Conservation (phyloP, 305 asterid genomes). For the Petunia hybrid region DNA sequence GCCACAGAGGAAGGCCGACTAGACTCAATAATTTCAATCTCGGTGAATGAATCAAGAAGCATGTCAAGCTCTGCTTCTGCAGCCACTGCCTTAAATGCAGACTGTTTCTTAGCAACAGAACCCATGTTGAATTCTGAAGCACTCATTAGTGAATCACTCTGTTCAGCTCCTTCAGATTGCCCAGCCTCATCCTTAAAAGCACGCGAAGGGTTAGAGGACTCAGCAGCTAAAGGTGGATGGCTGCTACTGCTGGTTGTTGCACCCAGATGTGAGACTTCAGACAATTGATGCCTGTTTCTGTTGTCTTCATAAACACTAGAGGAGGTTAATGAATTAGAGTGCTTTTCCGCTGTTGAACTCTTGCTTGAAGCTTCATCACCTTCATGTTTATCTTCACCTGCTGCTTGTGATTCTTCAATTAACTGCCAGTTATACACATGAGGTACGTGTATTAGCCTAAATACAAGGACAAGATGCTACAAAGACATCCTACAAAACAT, state of each 20-base stretch:
- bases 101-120: conserved; percentile 42
- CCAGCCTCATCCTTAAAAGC: conserved; percentile 39
- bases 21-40: conserved; percentile 44
- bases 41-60: conserved; percentile 77
- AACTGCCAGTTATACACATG: conserved; percentile 44
- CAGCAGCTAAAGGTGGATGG: conserved; percentile 38
- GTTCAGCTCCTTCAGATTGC: conserved; percentile 33
- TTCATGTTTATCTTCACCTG: conserved; percentile 40
- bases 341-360: conserved; percentile 40
- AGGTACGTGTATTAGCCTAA: conserved; percentile 10
- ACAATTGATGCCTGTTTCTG: conserved; percentile 19
- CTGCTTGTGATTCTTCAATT: conserved; percentile 45
- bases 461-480: conserved; percentile 1
- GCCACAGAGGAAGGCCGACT: not conserved
- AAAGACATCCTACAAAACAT: conserved; percentile 11
- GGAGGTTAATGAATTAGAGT: conserved; percentile 37
- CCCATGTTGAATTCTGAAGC: conserved; percentile 31
- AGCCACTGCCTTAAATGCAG: conserved; percentile 55
- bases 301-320: conserved; percentile 36
- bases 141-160: conserved; percentile 32
- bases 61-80: conserved; percentile 88
- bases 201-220: conserved; percentile 34
- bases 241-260: conserved; percentile 22
- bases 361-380: conserved; percentile 36
- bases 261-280: conserved; percentile 33